phyloP scores from a whole-genome alignment of 177 flowering plant genomes.

The Tripterygium wilfordii region DNA sequence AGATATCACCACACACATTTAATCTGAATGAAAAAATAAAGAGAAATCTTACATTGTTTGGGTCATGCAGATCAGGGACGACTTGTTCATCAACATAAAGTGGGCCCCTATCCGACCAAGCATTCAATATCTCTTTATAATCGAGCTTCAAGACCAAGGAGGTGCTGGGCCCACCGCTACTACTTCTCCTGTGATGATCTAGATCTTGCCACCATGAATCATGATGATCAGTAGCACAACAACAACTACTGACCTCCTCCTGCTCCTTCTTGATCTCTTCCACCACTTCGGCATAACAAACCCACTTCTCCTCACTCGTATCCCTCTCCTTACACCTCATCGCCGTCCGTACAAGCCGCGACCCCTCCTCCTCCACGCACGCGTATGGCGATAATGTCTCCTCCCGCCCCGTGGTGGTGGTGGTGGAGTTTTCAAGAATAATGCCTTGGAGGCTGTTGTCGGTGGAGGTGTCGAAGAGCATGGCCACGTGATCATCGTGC shows the following conservation, averaged over 20 bases:
- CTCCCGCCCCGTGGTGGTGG: constrained; percentile 11
- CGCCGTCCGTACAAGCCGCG: constrained; percentile 41
- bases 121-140: constrained; percentile 64
- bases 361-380: constrained; percentile 5
- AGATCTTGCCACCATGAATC: neutral
- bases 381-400: neutral
- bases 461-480: constrained; percentile 27
- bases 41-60: constrained; percentile 22
- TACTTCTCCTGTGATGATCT: neutral
- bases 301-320: constrained; percentile 62
- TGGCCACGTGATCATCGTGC: constrained; percentile 24
- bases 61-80: constrained; percentile 51
- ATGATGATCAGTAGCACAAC: neutral
- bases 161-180: neutral
- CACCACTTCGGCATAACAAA: constrained; percentile 57
- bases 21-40: neutral
- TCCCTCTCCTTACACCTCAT: constrained; percentile 49
- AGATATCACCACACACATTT: no score
- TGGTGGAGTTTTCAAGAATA: constrained; percentile 22
- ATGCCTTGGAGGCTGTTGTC: constrained; percentile 42
- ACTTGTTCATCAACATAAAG: constrained; percentile 46
- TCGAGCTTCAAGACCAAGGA: constrained; percentile 63
- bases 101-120: constrained; percentile 71
- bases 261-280: constrained; percentile 33
- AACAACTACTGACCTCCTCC: constrained; percentile 30